These are phyloP conservation scores for Themeda triandra DNA, from an alignment of 176 grass and related monocot species.

Conservation along the genomic window DNA sequence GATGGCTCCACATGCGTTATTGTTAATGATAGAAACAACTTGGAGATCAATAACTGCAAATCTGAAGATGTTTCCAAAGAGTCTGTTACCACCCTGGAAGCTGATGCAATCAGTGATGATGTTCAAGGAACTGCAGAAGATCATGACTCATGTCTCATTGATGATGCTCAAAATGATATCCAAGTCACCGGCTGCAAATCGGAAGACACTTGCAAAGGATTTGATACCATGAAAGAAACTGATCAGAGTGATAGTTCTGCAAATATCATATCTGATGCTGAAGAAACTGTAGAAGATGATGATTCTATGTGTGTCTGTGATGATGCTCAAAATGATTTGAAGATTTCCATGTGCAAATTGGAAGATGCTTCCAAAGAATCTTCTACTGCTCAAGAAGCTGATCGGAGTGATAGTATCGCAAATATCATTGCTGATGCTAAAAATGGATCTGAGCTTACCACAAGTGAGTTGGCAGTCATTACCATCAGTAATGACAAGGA, in stretches of 20 bases:
- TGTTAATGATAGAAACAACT: neutral
- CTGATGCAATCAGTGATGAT: neutral
- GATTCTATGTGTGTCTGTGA: neutral
- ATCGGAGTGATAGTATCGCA: neutral
- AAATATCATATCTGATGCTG: neutral
- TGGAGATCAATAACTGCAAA: neutral
- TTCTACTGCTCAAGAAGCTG: neutral
- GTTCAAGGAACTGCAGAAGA: neutral
- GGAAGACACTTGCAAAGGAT: neutral
- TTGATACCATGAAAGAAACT: neutral
- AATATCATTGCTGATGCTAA: neutral
- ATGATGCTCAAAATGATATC: neutral
- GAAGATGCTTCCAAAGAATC: conserved; percentile 2
- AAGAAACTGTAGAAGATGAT: neutral
- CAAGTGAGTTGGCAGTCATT: neutral
- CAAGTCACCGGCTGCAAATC: neutral
- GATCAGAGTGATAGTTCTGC: neutral
- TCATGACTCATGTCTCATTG: neutral
- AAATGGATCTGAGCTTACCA: neutral
- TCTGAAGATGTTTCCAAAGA: neutral
- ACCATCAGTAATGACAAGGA: neutral
- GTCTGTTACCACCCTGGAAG: neutral
- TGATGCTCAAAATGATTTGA: neutral
- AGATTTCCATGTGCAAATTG: neutral
- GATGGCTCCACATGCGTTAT: neutral